These are phyloP conservation scores for Kwoniella sp. DNA, from an alignment of 768 basidiomycete species.

Conservation along the genomic window DNA sequence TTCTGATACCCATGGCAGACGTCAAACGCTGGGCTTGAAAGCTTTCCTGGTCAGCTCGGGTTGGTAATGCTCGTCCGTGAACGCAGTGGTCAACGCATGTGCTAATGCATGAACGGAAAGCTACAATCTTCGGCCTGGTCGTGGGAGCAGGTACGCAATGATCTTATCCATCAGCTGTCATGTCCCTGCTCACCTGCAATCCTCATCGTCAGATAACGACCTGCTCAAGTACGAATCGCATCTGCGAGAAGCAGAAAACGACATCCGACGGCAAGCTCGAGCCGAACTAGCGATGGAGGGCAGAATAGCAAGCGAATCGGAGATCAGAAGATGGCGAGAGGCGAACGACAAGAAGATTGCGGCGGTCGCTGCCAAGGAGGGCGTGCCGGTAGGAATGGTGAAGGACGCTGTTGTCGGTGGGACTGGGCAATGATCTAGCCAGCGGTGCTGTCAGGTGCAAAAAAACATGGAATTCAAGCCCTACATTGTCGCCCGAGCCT, in stretches of 20 bases:
- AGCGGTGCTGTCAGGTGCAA: too few relatives aligned
- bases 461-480: too few relatives aligned
- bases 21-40: conserved; percentile 77
- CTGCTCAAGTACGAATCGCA: conserved; percentile 66
- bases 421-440: too few relatives aligned
- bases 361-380: conserved; percentile 1
- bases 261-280: conserved; percentile 67
- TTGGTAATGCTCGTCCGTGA: conserved; percentile 42
- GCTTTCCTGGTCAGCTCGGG: conserved; percentile 69
- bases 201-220: conserved; percentile 59
- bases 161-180: not conserved
- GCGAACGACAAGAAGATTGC: conserved; percentile 47
- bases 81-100: conserved; percentile 41
- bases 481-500: too few relatives aligned
- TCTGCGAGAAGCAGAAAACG: conserved; percentile 64
- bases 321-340: conserved; percentile 73
- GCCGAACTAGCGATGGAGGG: conserved; percentile 70
- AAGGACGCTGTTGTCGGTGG: too few relatives aligned
- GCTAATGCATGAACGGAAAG: conserved; percentile 44
- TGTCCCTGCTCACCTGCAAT: not conserved
- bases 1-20: conserved; percentile 52
- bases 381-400: too few relatives aligned
- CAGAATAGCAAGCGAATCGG: conserved; percentile 73
- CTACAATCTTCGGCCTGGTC: conserved; percentile 64
- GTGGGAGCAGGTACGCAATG: conserved; percentile 54